Evolutionary conservation across 2,329 filamentous ascomycete species (phyloP), one percentile per base, ranked within the genome.

Genomic region (Annulohypoxylon truncatum): DNA sequence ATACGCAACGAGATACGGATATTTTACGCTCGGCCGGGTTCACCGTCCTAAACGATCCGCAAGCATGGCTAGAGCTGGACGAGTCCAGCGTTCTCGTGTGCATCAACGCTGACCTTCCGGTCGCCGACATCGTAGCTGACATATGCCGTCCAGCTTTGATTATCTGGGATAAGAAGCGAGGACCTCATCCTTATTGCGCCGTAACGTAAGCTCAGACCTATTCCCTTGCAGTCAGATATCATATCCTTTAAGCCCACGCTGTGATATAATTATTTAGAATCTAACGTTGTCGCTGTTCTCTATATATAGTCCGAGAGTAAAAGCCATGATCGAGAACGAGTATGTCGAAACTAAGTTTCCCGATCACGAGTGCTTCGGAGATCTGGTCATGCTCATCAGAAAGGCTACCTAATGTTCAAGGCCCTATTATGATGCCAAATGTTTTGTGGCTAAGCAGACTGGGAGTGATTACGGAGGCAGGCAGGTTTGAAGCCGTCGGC

Each of bases 61-160:
- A 71, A 31, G 71, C 24, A 31, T 73, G 71, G 33, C 54, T 71
- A 46, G 47, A 57, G 50, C 48, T 70, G 53, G 71, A 71, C 47
- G 64, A 70, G 15, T 69, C 46, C 40, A 71, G 64, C 65, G 56
- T 72, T 33, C 70, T 72, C 55, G 38, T 73, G n/a, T 58, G 61
- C 35, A 71, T 72, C 51, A 53, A 33, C n/a, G 48, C 67, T 42
- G 18, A 54, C n/a, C 10, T 68, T 51, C 71, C 69, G 28, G 28
- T 72, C 8, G 60, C 65, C 38, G 60, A 71, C 38, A 72, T 71
- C 48, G 69, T 71, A 52, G 64, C 51, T 66, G 71, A 71, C 60
- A 68, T 57, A 31, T 72, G 71, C 53, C 68, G 66, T 47, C 71
- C 66, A 33, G 62, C 64, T 52, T 67, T 73, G 35, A 72, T 71